Percentiles rank a stretch among this genome's conserved stretches.
phyloP scores from a whole-genome alignment of 805 yeast species.

The Saccharomyces eubayanus region DNA sequence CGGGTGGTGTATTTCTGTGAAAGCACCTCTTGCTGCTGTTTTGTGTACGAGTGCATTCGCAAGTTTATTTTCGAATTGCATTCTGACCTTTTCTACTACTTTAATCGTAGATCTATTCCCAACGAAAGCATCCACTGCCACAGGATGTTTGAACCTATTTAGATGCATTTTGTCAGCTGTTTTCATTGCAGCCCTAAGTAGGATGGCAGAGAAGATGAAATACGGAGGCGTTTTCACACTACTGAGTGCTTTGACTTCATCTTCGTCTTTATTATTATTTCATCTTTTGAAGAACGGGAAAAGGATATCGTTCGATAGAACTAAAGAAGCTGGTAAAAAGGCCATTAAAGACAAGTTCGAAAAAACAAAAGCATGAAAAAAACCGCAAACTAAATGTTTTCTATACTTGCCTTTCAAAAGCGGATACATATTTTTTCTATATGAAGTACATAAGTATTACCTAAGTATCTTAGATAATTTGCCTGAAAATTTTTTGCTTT shows the following conservation, averaged over 20 bases:
- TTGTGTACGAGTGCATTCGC: constrained; percentile 50
- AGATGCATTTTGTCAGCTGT: constrained; percentile 66
- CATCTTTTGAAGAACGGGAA: constrained; percentile 29
- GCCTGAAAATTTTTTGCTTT: not conserved
- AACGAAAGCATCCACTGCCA: constrained; percentile 58
- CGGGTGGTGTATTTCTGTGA: constrained; percentile 64
- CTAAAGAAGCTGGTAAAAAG: not conserved
- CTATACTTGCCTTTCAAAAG: not conserved
- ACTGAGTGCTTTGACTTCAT: constrained; percentile 43
- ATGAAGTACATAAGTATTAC: not conserved
- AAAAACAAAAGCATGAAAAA: not conserved
- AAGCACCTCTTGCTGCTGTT: constrained; percentile 44
- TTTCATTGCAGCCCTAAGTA: constrained; percentile 56
- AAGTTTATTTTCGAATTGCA: constrained; percentile 49
- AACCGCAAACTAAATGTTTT: not conserved
- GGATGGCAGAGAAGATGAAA: constrained; percentile 49
- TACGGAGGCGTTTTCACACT: constrained; percentile 73
- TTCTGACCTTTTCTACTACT: constrained; percentile 52
- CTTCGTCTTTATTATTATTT: constrained; percentile 19
- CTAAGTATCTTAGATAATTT: not conserved
- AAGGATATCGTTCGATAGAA: constrained; percentile 22
- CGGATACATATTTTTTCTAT: not conserved
- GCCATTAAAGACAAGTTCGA: not conserved
- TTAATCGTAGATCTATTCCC: constrained; percentile 71
- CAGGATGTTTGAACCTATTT: constrained; percentile 61